phyloP scores from a whole-genome alignment of 495 filamentous ascomycete genomes.

The Xylaria curta region DNA sequence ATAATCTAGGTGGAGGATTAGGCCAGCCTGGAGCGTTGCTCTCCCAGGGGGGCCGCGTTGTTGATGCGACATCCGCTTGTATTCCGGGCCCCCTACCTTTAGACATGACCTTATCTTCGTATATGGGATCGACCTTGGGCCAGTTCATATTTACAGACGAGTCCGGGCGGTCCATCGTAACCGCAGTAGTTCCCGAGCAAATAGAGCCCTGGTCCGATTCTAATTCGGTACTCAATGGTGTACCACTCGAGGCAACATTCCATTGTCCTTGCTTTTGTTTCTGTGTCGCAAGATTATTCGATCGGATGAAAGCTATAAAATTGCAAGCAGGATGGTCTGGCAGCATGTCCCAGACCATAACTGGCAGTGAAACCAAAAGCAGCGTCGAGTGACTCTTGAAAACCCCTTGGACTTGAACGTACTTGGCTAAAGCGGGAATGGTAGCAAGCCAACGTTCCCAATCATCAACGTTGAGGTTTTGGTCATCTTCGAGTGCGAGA shows the following conservation, averaged over 20 bases:
- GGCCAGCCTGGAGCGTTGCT: slow-evolving; percentile 15
- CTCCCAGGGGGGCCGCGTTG: slow-evolving; percentile 18
- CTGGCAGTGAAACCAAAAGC: slow-evolving; percentile 54
- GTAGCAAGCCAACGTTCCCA: slow-evolving; percentile 56
- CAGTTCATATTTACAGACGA: neutral
- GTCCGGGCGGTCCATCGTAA: slow-evolving; percentile 2
- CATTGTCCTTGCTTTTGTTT: slow-evolving; percentile 7
- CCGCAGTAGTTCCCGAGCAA: slow-evolving; percentile 34
- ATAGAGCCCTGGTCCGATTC: slow-evolving; percentile 35
- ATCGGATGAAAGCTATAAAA: slow-evolving; percentile 60
- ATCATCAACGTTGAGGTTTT: slow-evolving; percentile 51
- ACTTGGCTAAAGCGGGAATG: slow-evolving; percentile 56
- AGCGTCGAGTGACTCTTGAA: slow-evolving; percentile 61
- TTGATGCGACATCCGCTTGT: slow-evolving; percentile 4
- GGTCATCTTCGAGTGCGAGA: slow-evolving; percentile 58
- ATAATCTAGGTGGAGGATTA: neutral
- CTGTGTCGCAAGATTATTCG: slow-evolving; percentile 47
- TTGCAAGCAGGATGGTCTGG: slow-evolving; percentile 56
- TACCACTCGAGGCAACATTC: neutral
- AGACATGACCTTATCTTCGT: neutral
- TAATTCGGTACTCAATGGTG: neutral
- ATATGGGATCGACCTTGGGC: neutral
- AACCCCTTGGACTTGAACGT: slow-evolving; percentile 59
- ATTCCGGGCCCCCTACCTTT: slow-evolving; percentile 4
- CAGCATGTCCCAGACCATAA: slow-evolving; percentile 61